Conservation (phyloP, 805 yeast species). For the Candida krabiensis region DNA sequence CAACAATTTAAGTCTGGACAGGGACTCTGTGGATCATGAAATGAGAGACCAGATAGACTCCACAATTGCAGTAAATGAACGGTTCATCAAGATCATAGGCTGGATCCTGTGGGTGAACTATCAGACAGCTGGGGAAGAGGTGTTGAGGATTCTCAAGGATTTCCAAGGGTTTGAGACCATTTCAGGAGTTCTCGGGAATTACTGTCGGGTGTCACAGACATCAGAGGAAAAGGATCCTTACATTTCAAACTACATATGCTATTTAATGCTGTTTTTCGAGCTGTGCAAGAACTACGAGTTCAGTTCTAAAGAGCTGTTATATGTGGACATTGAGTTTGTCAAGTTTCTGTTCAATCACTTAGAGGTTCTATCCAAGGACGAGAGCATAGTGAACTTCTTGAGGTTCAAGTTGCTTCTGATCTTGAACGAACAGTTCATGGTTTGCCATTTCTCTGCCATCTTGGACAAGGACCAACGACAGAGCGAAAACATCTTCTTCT, state of each 20-base stretch:
- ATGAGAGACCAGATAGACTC: constrained; percentile 20
- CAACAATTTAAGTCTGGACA: constrained; percentile 22
- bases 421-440: constrained; percentile 86
- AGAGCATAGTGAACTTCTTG: constrained; percentile 61
- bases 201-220: constrained; percentile 37
- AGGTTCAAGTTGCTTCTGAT: constrained; percentile 71
- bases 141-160: constrained; percentile 47
- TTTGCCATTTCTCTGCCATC: constrained; percentile 40
- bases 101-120: constrained; percentile 31
- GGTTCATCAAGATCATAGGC: constrained; percentile 32
- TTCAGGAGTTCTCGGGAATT: constrained; percentile 26
- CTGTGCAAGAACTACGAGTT: constrained; percentile 52
- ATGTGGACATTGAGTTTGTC: constrained; percentile 45
- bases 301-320: constrained; percentile 38
- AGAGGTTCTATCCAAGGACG: constrained; percentile 40
- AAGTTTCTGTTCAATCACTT: constrained; percentile 48
- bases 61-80: constrained; percentile 28
- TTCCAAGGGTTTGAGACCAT: constrained; percentile 53
- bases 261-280: constrained; percentile 55
- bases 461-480: constrained; percentile 15
- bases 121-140: constrained; percentile 21
- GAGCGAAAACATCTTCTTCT: constrained; percentile 51
- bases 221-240: constrained; percentile 30
- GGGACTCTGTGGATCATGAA: constrained; percentile 12
- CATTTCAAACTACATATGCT: constrained; percentile 24